Conservation (phyloP, 257 asterid species). For the Cordia subcordata region DNA sequence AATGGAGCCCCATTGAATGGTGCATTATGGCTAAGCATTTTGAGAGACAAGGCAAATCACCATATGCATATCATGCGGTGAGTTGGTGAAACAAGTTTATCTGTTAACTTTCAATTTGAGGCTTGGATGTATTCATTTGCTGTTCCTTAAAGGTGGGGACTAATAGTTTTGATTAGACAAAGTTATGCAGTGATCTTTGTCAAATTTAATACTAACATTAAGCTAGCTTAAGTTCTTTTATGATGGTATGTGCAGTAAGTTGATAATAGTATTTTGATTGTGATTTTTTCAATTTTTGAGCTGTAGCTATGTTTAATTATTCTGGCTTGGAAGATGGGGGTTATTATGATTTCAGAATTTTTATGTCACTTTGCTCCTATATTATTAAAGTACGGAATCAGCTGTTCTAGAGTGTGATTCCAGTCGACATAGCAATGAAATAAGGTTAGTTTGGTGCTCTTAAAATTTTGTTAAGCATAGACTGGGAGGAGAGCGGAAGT, state of each 20-base stretch:
- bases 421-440: too few relatives aligned
- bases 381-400: too few relatives aligned
- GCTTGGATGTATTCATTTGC: neutral
- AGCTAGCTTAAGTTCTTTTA: neutral
- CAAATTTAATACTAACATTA: neutral
- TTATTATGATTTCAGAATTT: too few relatives aligned
- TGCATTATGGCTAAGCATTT: constrained; percentile 83
- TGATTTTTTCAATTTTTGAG: too few relatives aligned
- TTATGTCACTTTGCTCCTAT: too few relatives aligned
- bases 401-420: too few relatives aligned
- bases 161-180: too few relatives aligned
- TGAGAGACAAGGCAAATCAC: constrained; percentile 91
- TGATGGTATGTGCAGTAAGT: neutral
- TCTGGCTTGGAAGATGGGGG: too few relatives aligned
- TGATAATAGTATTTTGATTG: neutral
- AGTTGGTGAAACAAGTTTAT: constrained; percentile 32
- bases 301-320: too few relatives aligned
- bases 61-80: constrained; percentile 93
- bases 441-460: too few relatives aligned
- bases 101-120: neutral
- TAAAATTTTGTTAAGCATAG: too few relatives aligned
- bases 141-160: neutral
- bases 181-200: neutral
- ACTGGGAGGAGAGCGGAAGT: too few relatives aligned
- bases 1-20: constrained; percentile 98